Evolutionary conservation across 768 basidiomycete genomes (phyloP).

Genomic region (Phanerochaete carnosa): DNA sequence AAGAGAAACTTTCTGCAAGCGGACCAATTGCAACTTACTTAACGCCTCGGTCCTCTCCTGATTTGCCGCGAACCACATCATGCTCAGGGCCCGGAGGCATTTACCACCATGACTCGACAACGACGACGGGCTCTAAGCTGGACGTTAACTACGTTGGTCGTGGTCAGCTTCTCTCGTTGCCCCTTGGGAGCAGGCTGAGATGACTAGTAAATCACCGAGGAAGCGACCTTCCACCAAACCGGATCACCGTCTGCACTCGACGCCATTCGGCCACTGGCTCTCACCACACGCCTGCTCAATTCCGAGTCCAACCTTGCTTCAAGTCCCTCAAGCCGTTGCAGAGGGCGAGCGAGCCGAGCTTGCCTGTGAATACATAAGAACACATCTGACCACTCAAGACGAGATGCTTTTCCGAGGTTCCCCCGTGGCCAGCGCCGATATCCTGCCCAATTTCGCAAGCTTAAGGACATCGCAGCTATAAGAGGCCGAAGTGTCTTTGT

Average conservation of each 20-base stretch:
- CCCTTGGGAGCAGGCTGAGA: not conserved
- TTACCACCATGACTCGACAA: not conserved
- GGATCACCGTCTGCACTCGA: slow-evolving; percentile 1
- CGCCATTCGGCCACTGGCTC: slow-evolving; percentile 8
- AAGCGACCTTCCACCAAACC: not conserved
- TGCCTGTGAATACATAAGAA: not conserved
- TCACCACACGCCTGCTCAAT: not conserved
- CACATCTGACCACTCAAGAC: not conserved
- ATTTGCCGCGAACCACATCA: not conserved
- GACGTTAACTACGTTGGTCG: not conserved
- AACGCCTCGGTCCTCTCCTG: not conserved
- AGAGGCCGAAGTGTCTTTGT: not conserved
- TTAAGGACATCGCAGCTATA: slow-evolving; percentile 3
- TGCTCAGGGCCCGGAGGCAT: not conserved
- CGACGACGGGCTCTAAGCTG: not conserved
- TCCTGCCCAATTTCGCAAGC: slow-evolving; percentile 9
- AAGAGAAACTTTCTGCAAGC: not conserved
- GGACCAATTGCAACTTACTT: too few species aligned
- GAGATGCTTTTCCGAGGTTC: slow-evolving; percentile 7
- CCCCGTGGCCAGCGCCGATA: slow-evolving; percentile 9
- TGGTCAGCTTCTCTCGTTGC: not conserved
- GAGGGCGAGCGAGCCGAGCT: not conserved
- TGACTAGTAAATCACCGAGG: not conserved
- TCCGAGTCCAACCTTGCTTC: not conserved
- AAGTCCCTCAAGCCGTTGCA: not conserved